A percentile compares a stretch with the other conserved stretches of the same genome.
These are phyloP conservation scores for Stenocarpella maydis DNA, from an alignment of 2,329 filamentous ascomycete species.

Conservation along the genomic window DNA sequence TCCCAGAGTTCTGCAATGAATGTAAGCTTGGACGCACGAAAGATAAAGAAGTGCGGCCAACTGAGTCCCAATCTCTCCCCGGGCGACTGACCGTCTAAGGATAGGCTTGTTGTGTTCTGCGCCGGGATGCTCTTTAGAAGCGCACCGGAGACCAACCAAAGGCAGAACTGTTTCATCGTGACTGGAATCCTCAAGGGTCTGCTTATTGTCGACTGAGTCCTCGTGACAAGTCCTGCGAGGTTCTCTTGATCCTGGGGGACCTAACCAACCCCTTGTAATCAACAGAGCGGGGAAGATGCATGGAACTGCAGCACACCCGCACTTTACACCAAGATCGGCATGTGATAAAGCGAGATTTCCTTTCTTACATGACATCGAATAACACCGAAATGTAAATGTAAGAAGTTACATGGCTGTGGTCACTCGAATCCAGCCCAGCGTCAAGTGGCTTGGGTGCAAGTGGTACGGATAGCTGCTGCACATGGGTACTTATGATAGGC, in stretches of 20 bases:
- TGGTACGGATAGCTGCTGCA: no score
- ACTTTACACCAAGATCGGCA: background rate
- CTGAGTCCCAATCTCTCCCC: no score
- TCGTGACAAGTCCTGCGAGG: background rate
- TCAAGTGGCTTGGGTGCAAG: background rate
- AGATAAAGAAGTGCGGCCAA: background rate
- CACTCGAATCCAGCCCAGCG: background rate
- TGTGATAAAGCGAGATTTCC: background rate
- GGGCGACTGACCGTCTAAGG: slow-evolving; percentile 13
- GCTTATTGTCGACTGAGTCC: background rate
- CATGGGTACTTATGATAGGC: no score
- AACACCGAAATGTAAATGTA: background rate
- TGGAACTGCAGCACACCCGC: slow-evolving; percentile 5
- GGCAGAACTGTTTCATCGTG: background rate
- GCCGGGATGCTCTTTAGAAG: background rate
- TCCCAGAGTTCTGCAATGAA: slow-evolving; percentile 13
- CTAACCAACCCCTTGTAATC: background rate
- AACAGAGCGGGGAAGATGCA: slow-evolving; percentile 17
- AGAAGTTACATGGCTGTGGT: background rate
- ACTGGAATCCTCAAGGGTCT: background rate
- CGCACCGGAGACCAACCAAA: background rate
- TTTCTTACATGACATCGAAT: background rate
- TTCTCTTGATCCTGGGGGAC: background rate
- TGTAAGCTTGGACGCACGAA: background rate
- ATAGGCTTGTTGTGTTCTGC: background rate